A percentile compares a stretch with the other conserved stretches of the same genome.
Evolutionary conservation across 2,329 filamentous ascomycete genomes (phyloP).

Genomic region (Clonostachys rosea): DNA sequence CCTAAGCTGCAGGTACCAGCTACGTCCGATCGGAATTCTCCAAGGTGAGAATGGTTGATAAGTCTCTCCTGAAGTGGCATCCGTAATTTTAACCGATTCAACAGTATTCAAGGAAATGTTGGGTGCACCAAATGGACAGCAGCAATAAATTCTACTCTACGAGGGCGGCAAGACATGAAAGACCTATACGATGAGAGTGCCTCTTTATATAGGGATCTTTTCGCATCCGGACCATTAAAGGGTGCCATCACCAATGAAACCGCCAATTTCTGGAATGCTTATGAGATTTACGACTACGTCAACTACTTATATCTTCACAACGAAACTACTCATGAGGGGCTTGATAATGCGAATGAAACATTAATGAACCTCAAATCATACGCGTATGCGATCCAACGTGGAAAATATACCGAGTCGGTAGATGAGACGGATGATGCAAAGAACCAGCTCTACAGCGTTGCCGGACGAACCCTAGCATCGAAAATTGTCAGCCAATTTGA

Average conservation of each 20-base stretch:
- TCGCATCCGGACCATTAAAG: slow-evolving; percentile 24
- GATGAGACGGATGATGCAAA: slow-evolving; percentile 24
- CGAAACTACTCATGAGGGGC: slow-evolving; percentile 25
- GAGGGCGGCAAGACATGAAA: slow-evolving; percentile 12
- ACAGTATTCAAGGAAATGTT: slow-evolving; percentile 29
- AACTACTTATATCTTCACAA: slow-evolving; percentile 50
- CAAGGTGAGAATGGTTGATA: slow-evolving; percentile 29
- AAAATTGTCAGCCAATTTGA: slow-evolving; percentile 36
- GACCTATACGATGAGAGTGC: slow-evolving; percentile 18
- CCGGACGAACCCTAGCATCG: slow-evolving; percentile 46
- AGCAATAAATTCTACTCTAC: slow-evolving; percentile 17
- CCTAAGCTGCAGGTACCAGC: slow-evolving; percentile 59
- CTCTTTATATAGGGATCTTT: slow-evolving; percentile 38
- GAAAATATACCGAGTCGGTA: slow-evolving; percentile 48
- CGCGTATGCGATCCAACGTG: slow-evolving; percentile 64
- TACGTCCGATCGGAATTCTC: slow-evolving; percentile 33
- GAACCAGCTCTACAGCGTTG: slow-evolving; percentile 39
- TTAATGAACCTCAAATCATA: slow-evolving; percentile 50
- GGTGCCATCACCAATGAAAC: slow-evolving; percentile 21
- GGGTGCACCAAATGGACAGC: slow-evolving; percentile 30
- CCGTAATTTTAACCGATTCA: background rate
- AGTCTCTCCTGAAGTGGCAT: slow-evolving; percentile 2
- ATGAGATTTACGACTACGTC: slow-evolving; percentile 50
- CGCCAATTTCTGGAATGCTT: slow-evolving; percentile 43
- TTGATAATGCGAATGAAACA: slow-evolving; percentile 25